Evolutionary conservation across 1,139 yeast species (phyloP), one percentile per base, ranked within the genome.

Genomic region (Saccharomyces hybrid): DNA sequence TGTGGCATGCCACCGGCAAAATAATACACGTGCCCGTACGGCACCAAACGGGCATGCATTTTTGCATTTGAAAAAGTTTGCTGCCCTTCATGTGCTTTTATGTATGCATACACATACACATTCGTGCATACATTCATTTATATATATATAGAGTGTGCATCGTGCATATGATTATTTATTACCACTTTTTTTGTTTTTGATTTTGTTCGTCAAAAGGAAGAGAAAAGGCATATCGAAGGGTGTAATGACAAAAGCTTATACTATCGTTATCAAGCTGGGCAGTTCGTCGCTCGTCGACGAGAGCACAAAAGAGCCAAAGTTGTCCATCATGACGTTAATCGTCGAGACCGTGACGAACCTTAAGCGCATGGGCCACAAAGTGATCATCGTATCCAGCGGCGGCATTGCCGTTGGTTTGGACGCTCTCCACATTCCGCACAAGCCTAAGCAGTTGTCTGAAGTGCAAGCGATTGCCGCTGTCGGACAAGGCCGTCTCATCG

Each of bases 201-300:
- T 16, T 38, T 16, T 5, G 9, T 6, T 16, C 13, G 25, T 20
- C 44, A 16, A 8, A 8, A 13, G n/a, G 9, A 31, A 31, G 38
- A 31, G 6, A n/a, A 31, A 3, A 13, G 7, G 38, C 14, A 20
- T 20, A 38, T 20, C 13, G 44, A 9, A 38, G n/a, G 9, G 16
- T 13, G 11, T 11, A 38, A 38, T 38, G 44, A 38, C 44, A 7
- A 38, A 38, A 38, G 44, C 68, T 20, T 74, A 76, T 60, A 86
- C 91, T 0, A 84, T 86, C 44, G 95, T 86, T 31, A 82, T 86
- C 56, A 87, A 86, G 65, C 77, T 86, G n/a, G 86, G 98, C 1
- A 86, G 97, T 1, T 88, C 97, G 13, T 90, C 97, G n/a, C 79
- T 91, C 47, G 96, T 91, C 52, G 97, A 91, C 72, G 97, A 89